Conservation (phyloP, 2,329 filamentous ascomycete genomes). For the Exutisphaerella laricina region DNA sequence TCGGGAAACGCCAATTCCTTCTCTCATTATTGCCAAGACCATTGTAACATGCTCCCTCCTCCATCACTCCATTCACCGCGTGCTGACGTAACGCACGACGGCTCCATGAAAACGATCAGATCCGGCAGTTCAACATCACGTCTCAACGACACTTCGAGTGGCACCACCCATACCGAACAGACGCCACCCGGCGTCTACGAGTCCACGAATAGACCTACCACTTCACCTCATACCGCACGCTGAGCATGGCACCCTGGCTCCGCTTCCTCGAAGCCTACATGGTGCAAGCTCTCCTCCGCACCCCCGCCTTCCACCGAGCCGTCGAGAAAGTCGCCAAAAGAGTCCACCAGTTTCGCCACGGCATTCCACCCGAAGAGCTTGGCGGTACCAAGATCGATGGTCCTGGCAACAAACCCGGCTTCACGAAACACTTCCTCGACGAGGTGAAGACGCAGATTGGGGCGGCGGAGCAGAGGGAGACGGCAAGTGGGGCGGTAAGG, state of each 20-base stretch:
- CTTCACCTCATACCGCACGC: background rate
- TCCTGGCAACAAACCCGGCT: constrained; percentile 29
- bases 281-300: constrained; percentile 45
- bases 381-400: constrained; percentile 44
- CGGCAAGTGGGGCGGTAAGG: constrained; percentile 11
- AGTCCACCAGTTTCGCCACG: constrained; percentile 42
- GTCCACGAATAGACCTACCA: too few species aligned
- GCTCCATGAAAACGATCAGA: too few species aligned
- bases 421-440: constrained; percentile 49
- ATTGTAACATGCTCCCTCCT: too few species aligned
- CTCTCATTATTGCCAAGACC: too few species aligned
- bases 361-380: constrained; percentile 46
- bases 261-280: constrained; percentile 36
- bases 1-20: too few species aligned
- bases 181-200: too few species aligned
- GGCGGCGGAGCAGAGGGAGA: constrained; percentile 21
- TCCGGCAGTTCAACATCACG: too few species aligned
- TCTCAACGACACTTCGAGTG: too few species aligned
- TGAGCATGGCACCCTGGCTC: constrained; percentile 33
- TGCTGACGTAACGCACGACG: too few species aligned
- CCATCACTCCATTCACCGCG: too few species aligned
- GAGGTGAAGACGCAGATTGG: constrained; percentile 41
- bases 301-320: constrained; percentile 50
- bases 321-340: constrained; percentile 48
- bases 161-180: too few species aligned